A percentile compares a stretch with the other conserved stretches of the same genome.
phyloP scores from a whole-genome alignment of 768 basidiomycete genomes.

The Tylopilus felleus region DNA sequence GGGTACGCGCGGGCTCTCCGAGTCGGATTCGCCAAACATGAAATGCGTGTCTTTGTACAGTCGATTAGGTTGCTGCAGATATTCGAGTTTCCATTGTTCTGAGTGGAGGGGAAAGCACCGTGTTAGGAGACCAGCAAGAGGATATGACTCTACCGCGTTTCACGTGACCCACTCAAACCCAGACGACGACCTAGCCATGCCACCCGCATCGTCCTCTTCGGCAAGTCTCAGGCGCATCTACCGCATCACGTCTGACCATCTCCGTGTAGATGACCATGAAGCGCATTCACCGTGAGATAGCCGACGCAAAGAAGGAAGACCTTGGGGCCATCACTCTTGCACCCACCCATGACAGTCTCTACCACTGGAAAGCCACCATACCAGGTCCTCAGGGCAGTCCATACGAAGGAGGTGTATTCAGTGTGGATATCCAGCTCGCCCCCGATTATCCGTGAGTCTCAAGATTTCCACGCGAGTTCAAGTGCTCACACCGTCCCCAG shows the following conservation, averaged over 20 bases:
- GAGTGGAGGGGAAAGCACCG: neutral
- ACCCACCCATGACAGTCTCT: slow-evolving; percentile 63
- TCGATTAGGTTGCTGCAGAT: slow-evolving; percentile 30
- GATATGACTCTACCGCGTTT: neutral
- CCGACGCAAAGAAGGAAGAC: slow-evolving; percentile 80
- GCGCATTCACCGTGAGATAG: slow-evolving; percentile 80
- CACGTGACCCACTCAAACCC: slow-evolving; percentile 17
- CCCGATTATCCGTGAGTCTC: slow-evolving; percentile 69
- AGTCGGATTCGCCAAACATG: slow-evolving; percentile 84
- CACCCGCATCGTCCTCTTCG: slow-evolving; percentile 23
- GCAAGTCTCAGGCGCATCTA: slow-evolving; percentile 8
- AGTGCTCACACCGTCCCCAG: slow-evolving; percentile 34
- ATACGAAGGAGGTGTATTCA: slow-evolving; percentile 77
- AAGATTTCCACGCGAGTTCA: neutral
- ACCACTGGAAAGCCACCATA: slow-evolving; percentile 71
- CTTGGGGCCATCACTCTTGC: slow-evolving; percentile 66
- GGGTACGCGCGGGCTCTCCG: slow-evolving; percentile 73
- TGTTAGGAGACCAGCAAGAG: no score
- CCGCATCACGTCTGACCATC: slow-evolving; percentile 4
- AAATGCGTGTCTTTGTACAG: neutral
- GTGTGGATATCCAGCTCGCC: slow-evolving; percentile 62
- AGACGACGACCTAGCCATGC: slow-evolving; percentile 15
- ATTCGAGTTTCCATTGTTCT: slow-evolving; percentile 57
- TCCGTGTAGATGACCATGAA: slow-evolving; percentile 59
- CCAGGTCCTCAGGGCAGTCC: slow-evolving; percentile 81